A percentile compares a stretch with the other conserved stretches of the same genome.
phyloP scores from a whole-genome alignment of 1,139 yeast species.

The Hemisphaericaspora xylofermentans region DNA sequence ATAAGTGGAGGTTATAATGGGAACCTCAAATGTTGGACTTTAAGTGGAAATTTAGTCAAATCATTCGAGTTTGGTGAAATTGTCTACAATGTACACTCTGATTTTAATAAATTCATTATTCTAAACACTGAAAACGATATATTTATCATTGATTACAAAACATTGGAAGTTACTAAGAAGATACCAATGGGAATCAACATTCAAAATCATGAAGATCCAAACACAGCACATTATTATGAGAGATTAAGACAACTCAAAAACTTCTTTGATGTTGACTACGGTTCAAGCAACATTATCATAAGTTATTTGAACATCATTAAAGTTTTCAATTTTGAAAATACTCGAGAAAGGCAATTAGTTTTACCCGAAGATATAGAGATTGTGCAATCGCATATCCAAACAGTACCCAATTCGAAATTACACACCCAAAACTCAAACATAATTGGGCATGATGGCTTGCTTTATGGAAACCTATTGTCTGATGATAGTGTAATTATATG shows the following conservation, averaged over 20 bases:
- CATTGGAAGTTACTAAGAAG: conserved; percentile 12
- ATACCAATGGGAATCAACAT: conserved; percentile 12
- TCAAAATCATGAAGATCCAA: conserved; percentile 5
- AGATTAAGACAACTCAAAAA: conserved; percentile 7
- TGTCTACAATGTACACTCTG: conserved; percentile 27
- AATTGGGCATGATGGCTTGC: conserved; percentile 41
- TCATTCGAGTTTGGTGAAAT: conserved; percentile 19
- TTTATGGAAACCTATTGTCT: conserved; percentile 35
- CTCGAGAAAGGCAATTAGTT: conserved; percentile 10
- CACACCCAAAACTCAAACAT: conserved; percentile 17
- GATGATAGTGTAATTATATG: conserved; percentile 41
- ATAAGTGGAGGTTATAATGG: conserved; percentile 30
- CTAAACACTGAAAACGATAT: conserved; percentile 21
- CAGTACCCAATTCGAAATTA: conserved; percentile 8
- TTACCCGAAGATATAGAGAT: conserved; percentile 19
- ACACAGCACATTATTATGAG: conserved; percentile 8
- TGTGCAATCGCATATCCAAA: conserved; percentile 22
- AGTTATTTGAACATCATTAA: conserved; percentile 25
- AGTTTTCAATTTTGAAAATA: conserved; percentile 23
- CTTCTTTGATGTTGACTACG: conserved; percentile 52
- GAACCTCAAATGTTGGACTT: conserved; percentile 26
- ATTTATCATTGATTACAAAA: conserved; percentile 23
- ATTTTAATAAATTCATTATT: conserved; percentile 30
- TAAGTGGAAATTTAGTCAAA: conserved; percentile 24
- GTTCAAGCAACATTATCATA: conserved; percentile 41